A percentile compares a stretch with the other conserved stretches of the same genome.
phyloP scores from a whole-genome alignment of 371 early-diverging fungal genomes.

The Mucor lusitanicus region DNA sequence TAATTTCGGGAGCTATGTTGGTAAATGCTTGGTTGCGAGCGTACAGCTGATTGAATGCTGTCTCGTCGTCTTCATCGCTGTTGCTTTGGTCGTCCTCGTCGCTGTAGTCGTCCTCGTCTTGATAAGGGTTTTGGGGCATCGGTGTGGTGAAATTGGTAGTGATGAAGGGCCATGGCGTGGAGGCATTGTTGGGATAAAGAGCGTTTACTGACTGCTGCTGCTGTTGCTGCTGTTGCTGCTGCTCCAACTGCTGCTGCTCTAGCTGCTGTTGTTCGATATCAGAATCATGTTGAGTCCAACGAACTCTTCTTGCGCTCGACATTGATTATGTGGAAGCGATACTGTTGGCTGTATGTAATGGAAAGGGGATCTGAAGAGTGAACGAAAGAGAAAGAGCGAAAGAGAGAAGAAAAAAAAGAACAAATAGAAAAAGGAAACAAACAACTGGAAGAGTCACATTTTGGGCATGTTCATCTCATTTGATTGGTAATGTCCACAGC shows the following conservation, averaged over 20 bases:
- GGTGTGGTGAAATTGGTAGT: constrained; percentile 13
- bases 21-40: constrained; percentile 37
- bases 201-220: not conserved
- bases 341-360: too few species aligned
- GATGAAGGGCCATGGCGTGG: constrained; percentile 24
- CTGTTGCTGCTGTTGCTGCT: not conserved
- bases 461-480: not conserved
- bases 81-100: constrained; percentile 37
- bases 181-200: not conserved
- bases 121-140: constrained; percentile 16
- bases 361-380: not conserved
- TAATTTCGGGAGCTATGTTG: constrained; percentile 52
- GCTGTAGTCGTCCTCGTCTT: constrained; percentile 26
- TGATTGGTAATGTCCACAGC: not conserved
- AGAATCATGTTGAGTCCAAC: constrained; percentile 31
- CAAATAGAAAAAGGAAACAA: not conserved
- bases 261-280: constrained; percentile 11
- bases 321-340: constrained; percentile 7
- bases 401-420: too few species aligned
- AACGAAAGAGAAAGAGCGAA: not conserved
- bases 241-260: not conserved
- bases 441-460: not conserved
- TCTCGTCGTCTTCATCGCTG: constrained; percentile 34
- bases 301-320: constrained; percentile 32
- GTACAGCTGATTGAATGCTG: constrained; percentile 37